A percentile compares a stretch with the other conserved stretches of the same genome.
Evolutionary conservation across 163 green algal genomes (phyloP).

Genomic region (Volvox carteri): DNA sequence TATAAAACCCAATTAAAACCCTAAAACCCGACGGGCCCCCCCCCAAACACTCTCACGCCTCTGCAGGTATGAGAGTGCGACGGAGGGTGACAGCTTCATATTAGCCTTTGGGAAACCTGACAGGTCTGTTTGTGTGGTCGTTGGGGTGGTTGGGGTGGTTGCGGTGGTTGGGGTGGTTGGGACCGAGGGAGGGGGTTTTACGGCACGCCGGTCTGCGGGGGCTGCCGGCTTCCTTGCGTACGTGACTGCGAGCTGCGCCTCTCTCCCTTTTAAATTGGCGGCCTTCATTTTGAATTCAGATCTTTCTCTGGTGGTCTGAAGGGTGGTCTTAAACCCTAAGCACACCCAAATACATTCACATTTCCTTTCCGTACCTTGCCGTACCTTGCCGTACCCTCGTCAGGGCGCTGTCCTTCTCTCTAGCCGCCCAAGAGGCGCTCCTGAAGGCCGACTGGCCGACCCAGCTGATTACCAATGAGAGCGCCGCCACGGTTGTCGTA

Average conservation of each 20-base stretch:
- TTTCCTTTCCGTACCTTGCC: too few species aligned
- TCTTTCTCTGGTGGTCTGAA: too few species aligned
- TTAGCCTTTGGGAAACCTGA: background rate
- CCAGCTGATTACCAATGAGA: background rate
- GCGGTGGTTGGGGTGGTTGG: too few species aligned
- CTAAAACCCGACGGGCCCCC: too few species aligned
- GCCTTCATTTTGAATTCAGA: too few species aligned
- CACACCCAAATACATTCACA: too few species aligned
- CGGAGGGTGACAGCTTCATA: background rate
- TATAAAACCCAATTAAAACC: too few species aligned
- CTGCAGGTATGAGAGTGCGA: background rate
- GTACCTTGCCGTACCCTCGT: background rate
- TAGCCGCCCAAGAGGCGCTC: slow-evolving; percentile 5
- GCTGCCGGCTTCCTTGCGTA: background rate
- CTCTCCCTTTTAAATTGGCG: too few species aligned
- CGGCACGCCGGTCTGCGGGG: background rate
- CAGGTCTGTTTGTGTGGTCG: background rate
- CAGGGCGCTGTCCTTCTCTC: slow-evolving; percentile 62
- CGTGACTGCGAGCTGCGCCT: background rate
- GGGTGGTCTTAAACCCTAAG: too few species aligned
- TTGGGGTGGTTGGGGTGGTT: too few species aligned
- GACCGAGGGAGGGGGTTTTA: background rate
- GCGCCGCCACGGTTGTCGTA: background rate
- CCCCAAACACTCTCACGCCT: too few species aligned
- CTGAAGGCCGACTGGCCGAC: background rate